Percentiles rank a stretch among this genome's conserved stretches.
These are phyloP conservation scores for Pugionium cornutum DNA, from an alignment of 345 rosid species.

Conservation along the genomic window DNA sequence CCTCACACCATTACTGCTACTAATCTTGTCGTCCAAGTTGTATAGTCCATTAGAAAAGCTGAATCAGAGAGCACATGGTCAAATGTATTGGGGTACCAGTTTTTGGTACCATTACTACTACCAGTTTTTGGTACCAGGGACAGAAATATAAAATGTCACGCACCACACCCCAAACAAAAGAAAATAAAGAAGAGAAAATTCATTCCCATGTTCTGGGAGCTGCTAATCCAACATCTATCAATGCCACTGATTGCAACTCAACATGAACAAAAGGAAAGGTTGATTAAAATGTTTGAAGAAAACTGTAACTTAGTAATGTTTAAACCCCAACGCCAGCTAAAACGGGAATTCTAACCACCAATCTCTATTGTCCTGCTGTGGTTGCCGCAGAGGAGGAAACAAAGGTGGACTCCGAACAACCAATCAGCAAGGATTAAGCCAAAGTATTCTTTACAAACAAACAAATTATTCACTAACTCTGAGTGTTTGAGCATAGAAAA, in stretches of 20 bases:
- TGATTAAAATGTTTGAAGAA: neutral
- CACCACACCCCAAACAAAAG: neutral
- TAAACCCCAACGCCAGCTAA: slow-evolving; percentile 1
- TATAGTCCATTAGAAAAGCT: slow-evolving; percentile 50
- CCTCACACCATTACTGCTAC: slow-evolving; percentile 32
- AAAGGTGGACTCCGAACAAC: neutral
- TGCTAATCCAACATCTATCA: slow-evolving; percentile 12
- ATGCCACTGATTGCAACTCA: slow-evolving; percentile 9
- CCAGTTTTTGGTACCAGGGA: neutral
- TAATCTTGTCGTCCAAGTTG: slow-evolving; percentile 38
- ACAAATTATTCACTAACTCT: neutral
- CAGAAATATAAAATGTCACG: neutral
- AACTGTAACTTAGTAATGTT: neutral
- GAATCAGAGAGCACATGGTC: slow-evolving; percentile 37
- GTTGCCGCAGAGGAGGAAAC: slow-evolving; percentile 3
- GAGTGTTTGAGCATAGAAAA: neutral
- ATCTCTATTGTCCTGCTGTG: neutral
- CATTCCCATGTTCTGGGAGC: slow-evolving; percentile 13
- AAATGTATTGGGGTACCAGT: slow-evolving; percentile 18
- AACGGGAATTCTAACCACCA: neutral
- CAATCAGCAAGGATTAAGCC: slow-evolving; percentile 6
- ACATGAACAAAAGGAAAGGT: slow-evolving; percentile 4
- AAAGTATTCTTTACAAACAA: neutral
- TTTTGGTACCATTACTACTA: neutral
- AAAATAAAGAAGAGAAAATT: neutral